A percentile compares a stretch with the other conserved stretches of the same genome.
Evolutionary conservation across 768 basidiomycete genomes (phyloP).

Genomic region (Crucibulum laeve): DNA sequence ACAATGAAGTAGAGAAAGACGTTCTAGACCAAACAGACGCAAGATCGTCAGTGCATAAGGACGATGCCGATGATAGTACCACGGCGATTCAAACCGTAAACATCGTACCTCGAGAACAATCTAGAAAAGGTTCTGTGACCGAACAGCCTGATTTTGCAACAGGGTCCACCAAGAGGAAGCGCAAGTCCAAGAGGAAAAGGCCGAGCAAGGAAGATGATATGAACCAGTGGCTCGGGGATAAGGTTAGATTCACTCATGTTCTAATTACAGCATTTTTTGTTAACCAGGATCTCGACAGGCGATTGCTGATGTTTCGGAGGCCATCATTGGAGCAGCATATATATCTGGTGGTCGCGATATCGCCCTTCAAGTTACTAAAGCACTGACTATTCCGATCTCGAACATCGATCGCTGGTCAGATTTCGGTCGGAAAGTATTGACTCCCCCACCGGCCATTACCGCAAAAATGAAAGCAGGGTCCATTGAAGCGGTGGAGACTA

Average conservation of each 20-base stretch:
- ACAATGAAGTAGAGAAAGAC: constrained; percentile 2
- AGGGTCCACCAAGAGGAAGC: background rate
- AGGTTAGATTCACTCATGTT: constrained; percentile 37
- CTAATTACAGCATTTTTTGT: background rate
- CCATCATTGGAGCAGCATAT: constrained; percentile 80
- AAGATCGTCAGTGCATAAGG: background rate
- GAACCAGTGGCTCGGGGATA: constrained; percentile 65
- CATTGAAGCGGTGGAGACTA: constrained; percentile 52
- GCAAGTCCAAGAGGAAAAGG: constrained; percentile 29
- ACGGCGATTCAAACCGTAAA: too few relatives aligned
- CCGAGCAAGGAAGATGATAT: constrained; percentile 23
- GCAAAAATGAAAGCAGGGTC: constrained; percentile 44
- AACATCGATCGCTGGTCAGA: constrained; percentile 69
- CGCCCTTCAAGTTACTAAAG: constrained; percentile 62
- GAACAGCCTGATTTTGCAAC: background rate
- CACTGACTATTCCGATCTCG: constrained; percentile 61
- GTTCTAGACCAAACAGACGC: background rate
- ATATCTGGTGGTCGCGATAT: constrained; percentile 65
- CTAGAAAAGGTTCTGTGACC: background rate
- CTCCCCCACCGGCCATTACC: constrained; percentile 37
- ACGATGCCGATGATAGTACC: background rate
- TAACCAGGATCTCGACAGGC: constrained; percentile 37
- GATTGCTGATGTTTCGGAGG: constrained; percentile 81
- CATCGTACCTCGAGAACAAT: too few relatives aligned
- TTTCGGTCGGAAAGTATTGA: constrained; percentile 47